Evolutionary conservation across 2,329 filamentous ascomycete genomes (phyloP).

Genomic region (Gyromitra esculenta): DNA sequence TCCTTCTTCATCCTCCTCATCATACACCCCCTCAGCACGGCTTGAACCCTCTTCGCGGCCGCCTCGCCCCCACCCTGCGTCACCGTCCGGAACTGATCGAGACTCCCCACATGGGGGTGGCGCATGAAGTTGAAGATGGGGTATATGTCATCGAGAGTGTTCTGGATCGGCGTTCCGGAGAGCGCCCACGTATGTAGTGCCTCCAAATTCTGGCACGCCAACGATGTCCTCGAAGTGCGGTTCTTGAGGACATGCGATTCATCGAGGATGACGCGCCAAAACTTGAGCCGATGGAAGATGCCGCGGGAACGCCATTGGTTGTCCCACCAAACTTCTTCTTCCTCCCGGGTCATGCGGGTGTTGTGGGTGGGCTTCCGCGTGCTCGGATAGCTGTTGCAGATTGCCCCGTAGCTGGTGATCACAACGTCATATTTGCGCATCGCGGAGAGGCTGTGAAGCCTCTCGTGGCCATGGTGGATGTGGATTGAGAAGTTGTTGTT

Average conservation of each 20-base stretch:
- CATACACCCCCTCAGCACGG: constrained; percentile 82
- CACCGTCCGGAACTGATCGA: constrained; percentile 2
- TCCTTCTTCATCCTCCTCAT: constrained; percentile 85
- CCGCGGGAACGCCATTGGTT: constrained; percentile 60
- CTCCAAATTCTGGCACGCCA: constrained; percentile 70
- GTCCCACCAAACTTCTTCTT: constrained; percentile 66
- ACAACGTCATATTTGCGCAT: constrained; percentile 90
- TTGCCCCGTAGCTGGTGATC: constrained; percentile 92
- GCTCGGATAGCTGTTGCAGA: constrained; percentile 67
- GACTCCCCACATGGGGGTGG: constrained; percentile 33
- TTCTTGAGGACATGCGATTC: constrained; percentile 99
- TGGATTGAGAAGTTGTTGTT: constrained; percentile 78
- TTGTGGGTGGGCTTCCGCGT: constrained; percentile 76
- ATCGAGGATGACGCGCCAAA: constrained; percentile 85
- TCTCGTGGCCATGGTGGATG: constrained; percentile 87
- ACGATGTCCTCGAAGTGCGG: constrained; percentile 69
- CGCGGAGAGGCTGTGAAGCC: constrained; percentile 80
- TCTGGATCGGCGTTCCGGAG: constrained; percentile 96
- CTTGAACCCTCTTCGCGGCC: constrained; percentile 86
- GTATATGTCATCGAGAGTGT: constrained; percentile 76
- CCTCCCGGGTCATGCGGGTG: constrained; percentile 65
- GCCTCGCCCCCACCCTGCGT: constrained; percentile 73
- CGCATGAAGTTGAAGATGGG: constrained; percentile 40
- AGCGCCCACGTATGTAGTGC: constrained; percentile 95
- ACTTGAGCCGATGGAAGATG: constrained; percentile 62